Evolutionary conservation across 2,329 filamentous ascomycete genomes (phyloP).

Genomic region (Talaromyces sp.): DNA sequence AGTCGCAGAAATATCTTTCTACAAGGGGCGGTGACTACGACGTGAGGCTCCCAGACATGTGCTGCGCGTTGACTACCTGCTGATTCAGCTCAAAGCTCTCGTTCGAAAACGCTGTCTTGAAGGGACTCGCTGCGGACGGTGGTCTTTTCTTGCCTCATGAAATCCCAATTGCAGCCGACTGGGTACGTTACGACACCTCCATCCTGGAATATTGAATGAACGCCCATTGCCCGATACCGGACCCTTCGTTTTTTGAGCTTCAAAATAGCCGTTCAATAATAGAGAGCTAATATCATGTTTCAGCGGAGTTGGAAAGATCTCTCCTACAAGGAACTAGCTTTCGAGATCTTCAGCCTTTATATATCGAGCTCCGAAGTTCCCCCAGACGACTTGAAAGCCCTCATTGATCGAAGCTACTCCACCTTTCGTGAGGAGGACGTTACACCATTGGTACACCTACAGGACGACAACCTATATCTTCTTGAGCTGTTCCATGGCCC

Average conservation of each 20-base stretch:
- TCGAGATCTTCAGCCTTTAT: constrained; percentile 79
- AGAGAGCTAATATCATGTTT: neutral
- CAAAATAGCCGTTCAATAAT: neutral
- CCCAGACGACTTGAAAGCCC: constrained; percentile 67
- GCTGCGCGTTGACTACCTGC: neutral
- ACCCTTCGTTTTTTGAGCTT: neutral
- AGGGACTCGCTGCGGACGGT: constrained; percentile 79
- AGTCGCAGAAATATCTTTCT: constrained; percentile 27
- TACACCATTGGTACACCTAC: constrained; percentile 72
- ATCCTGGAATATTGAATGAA: neutral
- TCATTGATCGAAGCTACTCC: constrained; percentile 79
- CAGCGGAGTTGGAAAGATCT: constrained; percentile 65
- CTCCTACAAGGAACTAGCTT: constrained; percentile 74
- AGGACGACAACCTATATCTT: constrained; percentile 69
- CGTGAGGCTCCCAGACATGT: constrained; percentile 12
- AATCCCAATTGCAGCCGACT: constrained; percentile 58
- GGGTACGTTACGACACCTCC: constrained; percentile 38
- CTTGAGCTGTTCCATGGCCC: constrained; percentile 96
- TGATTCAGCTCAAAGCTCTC: constrained; percentile 47
- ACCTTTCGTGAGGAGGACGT: constrained; percentile 78
- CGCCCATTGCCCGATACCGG: neutral
- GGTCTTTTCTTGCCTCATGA: constrained; percentile 85
- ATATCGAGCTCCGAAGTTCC: constrained; percentile 82
- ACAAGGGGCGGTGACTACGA: constrained; percentile 27
- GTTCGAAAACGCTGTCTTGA: constrained; percentile 86